Percentiles rank a stretch among this genome's conserved stretches.
phyloP scores from a whole-genome alignment of 768 basidiomycete species.

The Agaricus blazei region DNA sequence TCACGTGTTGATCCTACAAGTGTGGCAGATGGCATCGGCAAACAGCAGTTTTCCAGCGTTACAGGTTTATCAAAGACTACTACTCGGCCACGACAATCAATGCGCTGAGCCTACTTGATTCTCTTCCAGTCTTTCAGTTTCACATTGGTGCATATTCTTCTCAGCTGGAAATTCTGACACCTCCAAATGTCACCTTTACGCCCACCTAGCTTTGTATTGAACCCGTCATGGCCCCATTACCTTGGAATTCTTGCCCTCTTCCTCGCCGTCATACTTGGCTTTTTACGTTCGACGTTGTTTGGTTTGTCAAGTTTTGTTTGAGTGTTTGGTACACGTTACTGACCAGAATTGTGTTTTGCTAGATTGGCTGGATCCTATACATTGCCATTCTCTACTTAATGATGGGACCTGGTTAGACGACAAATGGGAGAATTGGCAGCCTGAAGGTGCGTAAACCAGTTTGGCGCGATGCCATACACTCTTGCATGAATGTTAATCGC shows the following conservation, averaged over 20 bases:
- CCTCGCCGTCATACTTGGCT: slow-evolving; percentile 38
- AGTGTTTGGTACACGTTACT: neutral
- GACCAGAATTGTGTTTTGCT: neutral
- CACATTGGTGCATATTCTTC: neutral
- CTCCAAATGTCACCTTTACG: slow-evolving; percentile 17
- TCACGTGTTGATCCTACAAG: neutral
- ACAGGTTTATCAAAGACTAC: too few species aligned
- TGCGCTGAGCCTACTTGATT: slow-evolving; percentile 3
- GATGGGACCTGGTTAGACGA: slow-evolving; percentile 77
- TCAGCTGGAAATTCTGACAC: neutral
- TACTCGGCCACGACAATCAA: neutral
- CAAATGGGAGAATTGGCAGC: slow-evolving; percentile 75
- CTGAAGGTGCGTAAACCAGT: slow-evolving; percentile 52
- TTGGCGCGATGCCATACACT: too few species aligned
- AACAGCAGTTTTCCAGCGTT: too few species aligned
- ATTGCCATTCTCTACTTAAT: slow-evolving; percentile 66
- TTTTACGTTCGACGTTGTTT: slow-evolving; percentile 35
- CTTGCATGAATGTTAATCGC: neutral
- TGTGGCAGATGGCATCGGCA: neutral
- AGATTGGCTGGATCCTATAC: slow-evolving; percentile 73
- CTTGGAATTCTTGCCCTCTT: slow-evolving; percentile 31
- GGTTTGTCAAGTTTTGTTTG: slow-evolving; percentile 29
- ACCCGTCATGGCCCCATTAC: slow-evolving; percentile 49
- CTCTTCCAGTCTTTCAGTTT: neutral
- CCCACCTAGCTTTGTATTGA: slow-evolving; percentile 23